Evolutionary conservation across 805 yeast genomes (phyloP).

Genomic region (Kockiozyma suomiensis): DNA sequence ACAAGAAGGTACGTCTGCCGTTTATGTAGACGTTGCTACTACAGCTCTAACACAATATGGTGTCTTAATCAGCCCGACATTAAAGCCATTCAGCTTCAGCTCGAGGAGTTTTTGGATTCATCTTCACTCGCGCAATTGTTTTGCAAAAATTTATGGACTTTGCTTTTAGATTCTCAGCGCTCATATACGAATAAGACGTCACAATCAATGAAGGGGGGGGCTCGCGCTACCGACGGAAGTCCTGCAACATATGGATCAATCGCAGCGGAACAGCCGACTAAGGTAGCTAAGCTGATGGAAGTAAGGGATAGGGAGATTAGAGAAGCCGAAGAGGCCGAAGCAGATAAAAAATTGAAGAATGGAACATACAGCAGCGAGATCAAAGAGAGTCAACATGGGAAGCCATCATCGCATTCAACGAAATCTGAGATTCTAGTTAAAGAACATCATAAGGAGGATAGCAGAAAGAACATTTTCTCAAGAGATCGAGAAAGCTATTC

Average conservation of each 20-base stretch:
- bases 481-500: not conserved
- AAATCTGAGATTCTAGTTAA: too few relatives aligned
- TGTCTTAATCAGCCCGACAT: conserved; percentile 8
- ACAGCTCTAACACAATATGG: not conserved
- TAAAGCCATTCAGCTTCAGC: conserved; percentile 19
- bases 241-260: not conserved
- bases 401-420: not conserved
- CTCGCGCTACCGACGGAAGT: too few relatives aligned
- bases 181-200: conserved; percentile 9
- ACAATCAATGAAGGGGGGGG: not conserved
- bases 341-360: not conserved
- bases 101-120: conserved; percentile 8
- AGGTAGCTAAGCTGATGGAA: not conserved
- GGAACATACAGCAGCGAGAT: not conserved
- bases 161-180: conserved; percentile 14
- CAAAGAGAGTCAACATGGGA: not conserved
- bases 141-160: conserved; percentile 12
- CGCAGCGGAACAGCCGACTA: not conserved
- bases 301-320: not conserved
- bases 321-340: conserved; percentile 12
- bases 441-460: too few relatives aligned
- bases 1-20: conserved; percentile 3
- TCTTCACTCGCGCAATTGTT: conserved; percentile 6
- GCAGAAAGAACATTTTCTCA: not conserved
- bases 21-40: not conserved